Evolutionary conservation across 1,284 basidiomycete genomes (phyloP), one percentile per base, ranked within the genome.

Genomic region (Mycena sp.): DNA sequence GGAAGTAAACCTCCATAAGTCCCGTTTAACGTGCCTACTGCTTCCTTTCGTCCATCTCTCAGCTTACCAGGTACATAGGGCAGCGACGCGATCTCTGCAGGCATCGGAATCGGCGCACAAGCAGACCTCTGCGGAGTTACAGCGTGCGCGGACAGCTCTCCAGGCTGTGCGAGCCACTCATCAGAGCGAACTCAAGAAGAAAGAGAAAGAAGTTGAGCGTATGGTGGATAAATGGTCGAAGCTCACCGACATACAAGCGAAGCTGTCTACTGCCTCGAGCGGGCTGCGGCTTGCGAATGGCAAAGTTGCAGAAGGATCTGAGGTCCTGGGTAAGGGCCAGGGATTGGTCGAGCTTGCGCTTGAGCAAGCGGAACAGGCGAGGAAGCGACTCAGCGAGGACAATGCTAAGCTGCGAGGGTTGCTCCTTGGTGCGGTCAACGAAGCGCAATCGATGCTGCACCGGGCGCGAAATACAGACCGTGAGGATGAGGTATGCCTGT

Each of bases 171-270:
- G 92, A 25, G 80, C 85, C 37, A 84, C 87, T 0, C 85, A 92
- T 67, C 81, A 88, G 71, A 83, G 87, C 37, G 94, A 96, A 71
- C 75, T 92, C 29, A 94, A 91, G 83, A 93, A 89, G 77, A 85
- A 84, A 67, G 94, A 97, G 70, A 88, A 90, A 68, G 93, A 95
- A 58, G 77, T 91, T 29, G 94, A 95, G 70, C 85, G 88, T 28
- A 87, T 93, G 69, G 71, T 87, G n/a, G 91, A 92, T 40, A 88
- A 89, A 66, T 92, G 93, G 87, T 80, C 83, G 23, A 93, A 89
- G 72, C 74, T 95, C 17, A 78, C 85, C 6, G 91, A 91, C 65
- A 77, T 83, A 19, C 92, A 94, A 73, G 75, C 83, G 3, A 90
- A 86, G 71, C 77, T 84, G 14, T 75, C 71, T 61, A 72, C 70